Conservation (phyloP, 257 asterid species). For the Sherardia arvensis region DNA sequence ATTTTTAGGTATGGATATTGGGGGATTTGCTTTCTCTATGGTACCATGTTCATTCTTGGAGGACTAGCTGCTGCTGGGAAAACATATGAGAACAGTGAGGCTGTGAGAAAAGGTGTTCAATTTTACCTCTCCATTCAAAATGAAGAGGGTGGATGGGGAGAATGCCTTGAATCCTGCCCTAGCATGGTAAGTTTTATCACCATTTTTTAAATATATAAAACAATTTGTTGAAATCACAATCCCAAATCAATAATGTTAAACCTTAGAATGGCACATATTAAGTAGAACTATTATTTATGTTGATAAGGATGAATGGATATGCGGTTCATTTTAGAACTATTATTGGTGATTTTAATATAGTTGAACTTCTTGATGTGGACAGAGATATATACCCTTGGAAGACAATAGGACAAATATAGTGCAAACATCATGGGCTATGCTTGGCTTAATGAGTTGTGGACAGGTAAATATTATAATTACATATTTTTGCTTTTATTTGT, state of each 20-base stretch:
- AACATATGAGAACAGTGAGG: constrained; percentile 42
- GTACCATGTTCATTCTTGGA: constrained; percentile 47
- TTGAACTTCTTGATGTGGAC: constrained; percentile 8
- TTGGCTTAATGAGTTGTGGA: constrained; percentile 62
- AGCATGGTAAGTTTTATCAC: constrained; percentile 57
- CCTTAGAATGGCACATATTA: too few species aligned
- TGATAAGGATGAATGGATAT: too few species aligned
- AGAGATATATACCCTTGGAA: constrained; percentile 70
- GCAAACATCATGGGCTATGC: constrained; percentile 88
- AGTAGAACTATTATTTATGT: too few species aligned
- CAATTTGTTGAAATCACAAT: too few species aligned
- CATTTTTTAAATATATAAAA: too few species aligned
- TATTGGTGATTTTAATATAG: background rate
- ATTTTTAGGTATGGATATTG: constrained; percentile 74
- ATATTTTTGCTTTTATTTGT: too few species aligned
- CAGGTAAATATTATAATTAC: constrained; percentile 65
- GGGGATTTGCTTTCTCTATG: constrained; percentile 75
- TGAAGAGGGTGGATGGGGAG: constrained; percentile 95
- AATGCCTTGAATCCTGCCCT: constrained; percentile 67
- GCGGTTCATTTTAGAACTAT: too few species aligned
- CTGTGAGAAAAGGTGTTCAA: constrained; percentile 40
- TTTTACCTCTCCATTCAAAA: constrained; percentile 51
- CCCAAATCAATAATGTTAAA: too few species aligned
- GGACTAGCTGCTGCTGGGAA: constrained; percentile 51
- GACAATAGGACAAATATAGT: constrained; percentile 70